A percentile compares a stretch with the other conserved stretches of the same genome.
phyloP scores from a whole-genome alignment of 306 rosid genomes.

The Ochetophila trinervis region DNA sequence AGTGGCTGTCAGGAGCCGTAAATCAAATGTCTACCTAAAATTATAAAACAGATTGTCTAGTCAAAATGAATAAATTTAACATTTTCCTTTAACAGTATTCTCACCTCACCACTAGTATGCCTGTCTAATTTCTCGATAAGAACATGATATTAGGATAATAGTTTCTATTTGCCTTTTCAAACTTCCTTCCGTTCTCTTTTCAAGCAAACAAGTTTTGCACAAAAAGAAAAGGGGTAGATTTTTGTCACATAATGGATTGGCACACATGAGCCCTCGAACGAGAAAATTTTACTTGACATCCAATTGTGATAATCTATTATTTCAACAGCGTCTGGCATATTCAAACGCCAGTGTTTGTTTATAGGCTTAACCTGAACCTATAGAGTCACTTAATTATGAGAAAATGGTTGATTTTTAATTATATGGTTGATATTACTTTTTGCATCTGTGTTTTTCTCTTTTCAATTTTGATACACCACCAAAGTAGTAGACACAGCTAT shows the following conservation, averaged over 20 bases:
- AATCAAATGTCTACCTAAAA: background rate
- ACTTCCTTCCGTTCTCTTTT: background rate
- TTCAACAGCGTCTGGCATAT: too few species aligned
- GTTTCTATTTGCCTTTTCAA: background rate
- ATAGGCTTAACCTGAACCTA: too few species aligned
- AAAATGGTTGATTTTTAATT: too few species aligned
- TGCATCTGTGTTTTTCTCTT: background rate
- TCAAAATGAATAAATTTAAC: background rate
- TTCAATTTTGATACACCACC: too few species aligned
- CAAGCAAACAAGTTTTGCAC: background rate
- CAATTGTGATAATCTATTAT: too few species aligned
- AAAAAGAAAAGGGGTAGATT: background rate
- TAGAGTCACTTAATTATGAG: too few species aligned
- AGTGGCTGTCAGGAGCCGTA: background rate
- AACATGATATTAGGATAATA: background rate
- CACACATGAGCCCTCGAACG: background rate
- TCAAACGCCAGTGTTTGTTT: too few species aligned
- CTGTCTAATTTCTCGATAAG: constrained; percentile 5
- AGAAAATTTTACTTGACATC: background rate
- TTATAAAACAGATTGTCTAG: background rate
- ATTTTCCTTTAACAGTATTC: background rate
- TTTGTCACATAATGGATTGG: background rate
- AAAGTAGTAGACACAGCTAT: background rate
- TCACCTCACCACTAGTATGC: background rate
- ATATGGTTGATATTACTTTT: too few species aligned